phyloP scores from a whole-genome alignment of 352 stramenopile genomes.

The Phytophthora fragariae region DNA sequence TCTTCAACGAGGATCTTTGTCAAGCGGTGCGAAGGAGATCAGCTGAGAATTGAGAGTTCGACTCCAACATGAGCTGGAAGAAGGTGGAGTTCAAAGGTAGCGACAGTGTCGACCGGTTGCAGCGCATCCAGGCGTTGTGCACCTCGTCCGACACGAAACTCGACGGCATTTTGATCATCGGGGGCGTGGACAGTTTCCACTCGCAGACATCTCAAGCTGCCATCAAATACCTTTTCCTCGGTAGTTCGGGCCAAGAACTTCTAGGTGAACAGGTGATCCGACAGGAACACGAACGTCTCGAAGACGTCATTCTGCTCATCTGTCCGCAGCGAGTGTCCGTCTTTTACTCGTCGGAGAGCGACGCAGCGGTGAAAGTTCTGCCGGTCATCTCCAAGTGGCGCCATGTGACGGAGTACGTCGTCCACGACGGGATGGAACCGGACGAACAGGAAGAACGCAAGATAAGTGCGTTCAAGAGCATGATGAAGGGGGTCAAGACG shows the following conservation, averaged over 20 bases:
- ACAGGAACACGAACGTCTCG: conserved; percentile 67
- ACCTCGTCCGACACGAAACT: conserved; percentile 20
- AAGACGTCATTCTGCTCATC: conserved; percentile 77
- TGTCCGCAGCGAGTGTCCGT: conserved; percentile 47
- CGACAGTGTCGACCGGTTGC: conserved; percentile 65
- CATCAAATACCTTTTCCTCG: conserved; percentile 83
- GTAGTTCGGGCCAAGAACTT: conserved; percentile 73
- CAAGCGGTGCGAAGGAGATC: conserved; percentile 19
- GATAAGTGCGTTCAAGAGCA: conserved; percentile 67
- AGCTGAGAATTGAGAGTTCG: conserved; percentile 4
- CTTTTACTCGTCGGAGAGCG: conserved; percentile 76
- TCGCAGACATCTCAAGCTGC: conserved; percentile 66
- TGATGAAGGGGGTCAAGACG: conserved; percentile 53
- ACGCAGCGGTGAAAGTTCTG: conserved; percentile 68
- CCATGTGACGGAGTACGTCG: conserved; percentile 68
- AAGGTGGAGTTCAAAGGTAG: conserved; percentile 61
- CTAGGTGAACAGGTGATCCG: conserved; percentile 79
- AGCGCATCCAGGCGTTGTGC: conserved; percentile 64
- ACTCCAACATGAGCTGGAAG: conserved; percentile 52
- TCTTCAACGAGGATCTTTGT: conserved; percentile 32
- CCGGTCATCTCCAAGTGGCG: conserved; percentile 73
- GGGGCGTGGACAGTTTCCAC: conserved; percentile 75
- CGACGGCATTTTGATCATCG: conserved; percentile 72
- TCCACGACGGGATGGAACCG: conserved; percentile 70
- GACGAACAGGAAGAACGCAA: conserved; percentile 81